A percentile compares a stretch with the other conserved stretches of the same genome.
Evolutionary conservation across 306 rosid species (phyloP).

Genomic region (Quillaja saponaria): DNA sequence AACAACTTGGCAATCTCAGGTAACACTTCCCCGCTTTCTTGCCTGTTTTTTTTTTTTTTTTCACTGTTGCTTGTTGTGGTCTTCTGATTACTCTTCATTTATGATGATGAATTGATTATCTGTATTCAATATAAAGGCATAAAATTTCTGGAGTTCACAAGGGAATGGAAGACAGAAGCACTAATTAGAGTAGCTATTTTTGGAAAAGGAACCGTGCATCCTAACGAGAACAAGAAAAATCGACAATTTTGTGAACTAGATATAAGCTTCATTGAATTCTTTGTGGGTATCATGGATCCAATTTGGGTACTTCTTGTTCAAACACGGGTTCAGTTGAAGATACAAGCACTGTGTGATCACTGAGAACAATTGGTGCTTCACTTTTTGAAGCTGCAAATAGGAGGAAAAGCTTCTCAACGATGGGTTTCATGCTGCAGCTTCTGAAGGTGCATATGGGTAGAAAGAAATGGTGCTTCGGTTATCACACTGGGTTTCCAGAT

Average conservation of each 20-base stretch:
- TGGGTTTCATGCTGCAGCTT: no score
- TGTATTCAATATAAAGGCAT: constrained; percentile 39
- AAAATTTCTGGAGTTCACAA: constrained; percentile 24
- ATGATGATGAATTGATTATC: constrained; percentile 9
- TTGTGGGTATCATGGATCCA: not conserved
- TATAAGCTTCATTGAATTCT: not conserved
- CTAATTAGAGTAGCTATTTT: constrained; percentile 29
- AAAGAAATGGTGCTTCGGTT: no score
- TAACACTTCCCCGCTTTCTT: constrained; percentile 8
- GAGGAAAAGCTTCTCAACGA: constrained; percentile 4
- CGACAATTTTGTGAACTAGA: constrained; percentile 20
- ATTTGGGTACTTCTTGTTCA: constrained; percentile 2
- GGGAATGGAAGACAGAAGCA: constrained; percentile 27
- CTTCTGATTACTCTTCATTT: not conserved
- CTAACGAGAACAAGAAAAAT: not conserved
- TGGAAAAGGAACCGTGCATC: constrained; percentile 24
- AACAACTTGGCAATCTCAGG: constrained; percentile 50
- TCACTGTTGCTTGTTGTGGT: not conserved
- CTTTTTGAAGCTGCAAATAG: constrained; percentile 8
- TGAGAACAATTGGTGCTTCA: constrained; percentile 1
- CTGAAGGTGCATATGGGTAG: no score
- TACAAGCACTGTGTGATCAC: not conserved
- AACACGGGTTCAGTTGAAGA: constrained; percentile 16
- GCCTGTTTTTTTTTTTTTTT: not conserved
- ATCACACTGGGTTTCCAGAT: no score